Percentiles rank a stretch among this genome's conserved stretches.
Evolutionary conservation across 345 rosid species (phyloP).

Genomic region (Atalantia buxifolia): DNA sequence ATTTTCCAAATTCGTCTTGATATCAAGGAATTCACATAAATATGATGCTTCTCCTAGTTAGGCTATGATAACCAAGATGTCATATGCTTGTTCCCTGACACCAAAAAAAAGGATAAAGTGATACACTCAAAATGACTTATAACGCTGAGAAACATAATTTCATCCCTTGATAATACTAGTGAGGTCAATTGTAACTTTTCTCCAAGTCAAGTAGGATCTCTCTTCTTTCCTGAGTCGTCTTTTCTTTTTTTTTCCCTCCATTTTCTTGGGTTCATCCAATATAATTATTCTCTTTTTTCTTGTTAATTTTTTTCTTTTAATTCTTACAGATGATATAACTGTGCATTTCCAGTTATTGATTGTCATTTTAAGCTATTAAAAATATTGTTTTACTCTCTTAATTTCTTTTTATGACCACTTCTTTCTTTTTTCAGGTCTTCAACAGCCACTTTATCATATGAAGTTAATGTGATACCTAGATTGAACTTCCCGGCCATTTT

Average conservation of each 20-base stretch:
- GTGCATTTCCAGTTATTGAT: not conserved
- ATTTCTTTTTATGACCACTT: not conserved
- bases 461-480: constrained; percentile 85
- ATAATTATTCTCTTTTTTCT: not conserved
- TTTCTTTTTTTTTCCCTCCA: not conserved
- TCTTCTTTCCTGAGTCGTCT: not conserved
- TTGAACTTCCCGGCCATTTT: constrained; percentile 92
- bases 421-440: constrained; percentile 41
- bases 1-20: not conserved
- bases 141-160: not conserved
- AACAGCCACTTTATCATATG: constrained; percentile 66
- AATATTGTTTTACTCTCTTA: not conserved
- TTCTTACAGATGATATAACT: not conserved
- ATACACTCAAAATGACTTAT: not conserved
- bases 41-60: not conserved
- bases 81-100: not conserved
- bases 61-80: not conserved
- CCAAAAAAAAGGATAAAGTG: no score
- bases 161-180: not conserved
- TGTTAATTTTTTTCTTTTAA: not conserved
- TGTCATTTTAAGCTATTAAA: not conserved
- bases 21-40: not conserved
- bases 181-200: not conserved
- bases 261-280: not conserved
- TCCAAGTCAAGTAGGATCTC: not conserved